Evolutionary conservation across 2,329 filamentous ascomycete genomes (phyloP).

Genomic region (Pseudocercospora eumusae): DNA sequence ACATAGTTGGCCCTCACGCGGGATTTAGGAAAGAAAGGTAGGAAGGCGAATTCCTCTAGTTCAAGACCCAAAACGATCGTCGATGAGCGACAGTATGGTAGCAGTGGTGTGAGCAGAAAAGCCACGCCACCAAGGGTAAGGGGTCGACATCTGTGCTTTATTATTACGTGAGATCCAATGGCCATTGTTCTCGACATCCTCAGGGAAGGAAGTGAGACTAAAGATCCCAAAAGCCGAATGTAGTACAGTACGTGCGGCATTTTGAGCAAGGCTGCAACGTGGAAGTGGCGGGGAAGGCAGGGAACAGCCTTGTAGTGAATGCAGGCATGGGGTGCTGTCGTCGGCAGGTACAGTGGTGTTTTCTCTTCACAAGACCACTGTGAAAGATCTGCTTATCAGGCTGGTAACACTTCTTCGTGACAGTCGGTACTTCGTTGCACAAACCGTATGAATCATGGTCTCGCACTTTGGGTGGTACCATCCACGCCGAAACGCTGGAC

Average conservation of each 20-base stretch:
- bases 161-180: conserved; percentile 56
- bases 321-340: not conserved
- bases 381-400: not conserved
- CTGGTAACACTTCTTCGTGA: not conserved
- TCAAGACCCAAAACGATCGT: not conserved
- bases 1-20: conserved; percentile 3
- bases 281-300: not conserved
- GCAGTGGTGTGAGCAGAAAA: not conserved
- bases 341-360: conserved; percentile 4
- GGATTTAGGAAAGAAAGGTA: conserved; percentile 5
- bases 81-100: not conserved
- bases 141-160: conserved; percentile 18
- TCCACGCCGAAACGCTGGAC: not conserved
- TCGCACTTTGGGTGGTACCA: not conserved
- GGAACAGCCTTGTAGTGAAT: not conserved
- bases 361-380: too few relatives aligned
- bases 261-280: conserved; percentile 5
- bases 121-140: not conserved
- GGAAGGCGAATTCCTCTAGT: not conserved
- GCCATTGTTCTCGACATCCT: not conserved
- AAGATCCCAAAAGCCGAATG: not conserved
- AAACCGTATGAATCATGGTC: not conserved
- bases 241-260: not conserved
- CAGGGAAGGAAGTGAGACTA: not conserved
- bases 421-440: not conserved